Percentiles rank a stretch among this genome's conserved stretches.
These are phyloP conservation scores for Chenopodium suecicum DNA, from an alignment of 148 eudicot genomes.

Conservation along the genomic window DNA sequence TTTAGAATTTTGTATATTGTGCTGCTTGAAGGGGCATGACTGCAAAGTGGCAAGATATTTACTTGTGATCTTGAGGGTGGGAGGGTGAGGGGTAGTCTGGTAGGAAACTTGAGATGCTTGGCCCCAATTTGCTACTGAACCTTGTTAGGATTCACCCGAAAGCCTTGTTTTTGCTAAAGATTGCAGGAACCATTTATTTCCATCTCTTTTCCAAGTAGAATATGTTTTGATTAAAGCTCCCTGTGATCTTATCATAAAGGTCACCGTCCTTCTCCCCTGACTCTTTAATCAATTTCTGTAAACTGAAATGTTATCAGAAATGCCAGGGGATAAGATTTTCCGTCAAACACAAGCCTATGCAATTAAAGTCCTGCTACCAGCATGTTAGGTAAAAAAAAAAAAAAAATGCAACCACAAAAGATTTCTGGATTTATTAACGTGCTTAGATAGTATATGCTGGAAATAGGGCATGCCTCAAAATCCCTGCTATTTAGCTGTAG, in stretches of 20 bases:
- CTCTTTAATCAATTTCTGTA: neutral
- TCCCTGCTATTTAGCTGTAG: neutral
- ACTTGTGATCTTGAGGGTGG: neutral
- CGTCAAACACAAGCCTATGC: neutral
- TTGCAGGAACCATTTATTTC: neutral
- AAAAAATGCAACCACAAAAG: no score
- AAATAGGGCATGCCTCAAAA: neutral
- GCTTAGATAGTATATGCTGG: neutral
- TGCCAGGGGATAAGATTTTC: neutral
- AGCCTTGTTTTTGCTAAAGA: neutral
- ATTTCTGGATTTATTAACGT: neutral
- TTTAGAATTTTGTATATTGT: neutral
- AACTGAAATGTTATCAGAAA: neutral
- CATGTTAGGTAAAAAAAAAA: no score
- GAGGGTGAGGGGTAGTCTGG: neutral
- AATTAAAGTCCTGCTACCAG: neutral
- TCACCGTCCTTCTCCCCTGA: neutral
- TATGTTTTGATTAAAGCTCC: neutral
- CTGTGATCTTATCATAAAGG: neutral
- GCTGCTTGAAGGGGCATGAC: neutral
- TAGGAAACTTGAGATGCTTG: neutral
- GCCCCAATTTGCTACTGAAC: neutral
- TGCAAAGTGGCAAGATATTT: neutral
- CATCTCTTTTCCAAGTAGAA: neutral
- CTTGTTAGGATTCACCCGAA: no score